Evolutionary conservation across 768 basidiomycete genomes (phyloP), one percentile per base, ranked within the genome.

Genomic region (Amanita subjunquillea): DNA sequence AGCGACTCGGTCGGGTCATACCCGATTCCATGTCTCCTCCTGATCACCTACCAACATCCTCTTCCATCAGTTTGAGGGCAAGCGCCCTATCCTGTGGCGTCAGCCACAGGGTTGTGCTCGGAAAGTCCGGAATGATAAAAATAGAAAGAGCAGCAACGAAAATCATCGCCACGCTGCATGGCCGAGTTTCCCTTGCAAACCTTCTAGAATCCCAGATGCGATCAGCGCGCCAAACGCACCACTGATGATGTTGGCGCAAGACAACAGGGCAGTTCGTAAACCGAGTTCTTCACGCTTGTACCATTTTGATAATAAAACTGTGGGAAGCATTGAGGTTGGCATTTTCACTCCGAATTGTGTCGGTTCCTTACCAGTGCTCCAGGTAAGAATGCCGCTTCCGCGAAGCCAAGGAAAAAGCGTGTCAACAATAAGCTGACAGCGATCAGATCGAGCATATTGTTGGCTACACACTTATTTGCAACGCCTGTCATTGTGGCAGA

Each of bases 141-240:
- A 82, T 75, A 2, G 87, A 78, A 53, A 73, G 56, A 47, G 83
- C 58, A 3, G 76, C 76, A 7, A 77, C 67, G n/a, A 69, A 60
- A 53, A 86, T 70, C 87, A 91, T 60, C 85, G 73, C 91, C 91
- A 94, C 2, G 85, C 87, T 2, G 83, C 72, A 55, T 78, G 74
- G 1, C 89, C 90, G 15, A 81, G 72, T 42, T 77, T 73, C 1
- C 86, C 87, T 32, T 89, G 73, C 86, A 93, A 87, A 8, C 72
- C 72, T 55, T 76, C 73, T 41, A 94, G 73, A 49, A 93, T 87
- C 0, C 78, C 87, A 27, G 87, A 87, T 6, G 90, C 89, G 51
- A 93, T 78, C 15, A 94, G 71, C 2, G 87, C 74, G 1, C 91
- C 90, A 60, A 93, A 91, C 0, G 88, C 91, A 66, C 92, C 94